Conservation (phyloP, 768 basidiomycete genomes). For the Russula ochroleuca region DNA sequence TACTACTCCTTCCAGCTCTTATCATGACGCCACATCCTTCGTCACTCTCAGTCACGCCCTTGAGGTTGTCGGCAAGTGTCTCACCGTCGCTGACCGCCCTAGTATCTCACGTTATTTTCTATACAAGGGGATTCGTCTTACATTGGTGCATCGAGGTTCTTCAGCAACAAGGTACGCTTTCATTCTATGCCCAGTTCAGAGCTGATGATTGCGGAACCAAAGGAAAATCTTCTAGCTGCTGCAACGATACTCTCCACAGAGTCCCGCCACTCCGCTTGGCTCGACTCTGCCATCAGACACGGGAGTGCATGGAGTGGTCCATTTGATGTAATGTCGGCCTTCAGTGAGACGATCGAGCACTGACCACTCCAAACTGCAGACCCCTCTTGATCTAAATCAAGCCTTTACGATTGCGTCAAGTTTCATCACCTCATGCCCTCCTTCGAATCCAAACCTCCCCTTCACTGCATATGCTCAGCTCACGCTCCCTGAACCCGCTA, state of each 20-base stretch:
- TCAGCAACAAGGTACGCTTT: constrained; percentile 42
- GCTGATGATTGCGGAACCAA: constrained; percentile 5
- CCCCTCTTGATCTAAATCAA: constrained; percentile 41
- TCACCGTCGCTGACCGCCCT: neutral
- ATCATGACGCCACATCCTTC: constrained; percentile 47
- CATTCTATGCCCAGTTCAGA: constrained; percentile 29
- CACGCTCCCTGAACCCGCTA: constrained; percentile 30
- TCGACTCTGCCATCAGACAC: constrained; percentile 47
- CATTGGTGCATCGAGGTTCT: constrained; percentile 48
- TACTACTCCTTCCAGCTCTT: constrained; percentile 35
- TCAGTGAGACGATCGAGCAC: constrained; percentile 32
- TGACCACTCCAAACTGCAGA: constrained; percentile 35
- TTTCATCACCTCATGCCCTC: constrained; percentile 53
- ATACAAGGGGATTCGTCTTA: constrained; percentile 44
- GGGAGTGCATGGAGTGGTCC: constrained; percentile 53
- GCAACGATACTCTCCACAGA: constrained; percentile 57
- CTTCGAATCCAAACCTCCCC: constrained; percentile 46
- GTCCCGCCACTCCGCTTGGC: constrained; percentile 61
- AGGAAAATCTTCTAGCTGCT: constrained; percentile 48
- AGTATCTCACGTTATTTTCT: neutral
- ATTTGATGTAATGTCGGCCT: constrained; percentile 41
- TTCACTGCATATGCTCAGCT: constrained; percentile 52
- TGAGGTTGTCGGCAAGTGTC: constrained; percentile 45
- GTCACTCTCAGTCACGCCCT: constrained; percentile 47
- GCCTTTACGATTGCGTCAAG: constrained; percentile 39